phyloP scores from a whole-genome alignment of 345 rosid species.

The Brassica carinata region DNA sequence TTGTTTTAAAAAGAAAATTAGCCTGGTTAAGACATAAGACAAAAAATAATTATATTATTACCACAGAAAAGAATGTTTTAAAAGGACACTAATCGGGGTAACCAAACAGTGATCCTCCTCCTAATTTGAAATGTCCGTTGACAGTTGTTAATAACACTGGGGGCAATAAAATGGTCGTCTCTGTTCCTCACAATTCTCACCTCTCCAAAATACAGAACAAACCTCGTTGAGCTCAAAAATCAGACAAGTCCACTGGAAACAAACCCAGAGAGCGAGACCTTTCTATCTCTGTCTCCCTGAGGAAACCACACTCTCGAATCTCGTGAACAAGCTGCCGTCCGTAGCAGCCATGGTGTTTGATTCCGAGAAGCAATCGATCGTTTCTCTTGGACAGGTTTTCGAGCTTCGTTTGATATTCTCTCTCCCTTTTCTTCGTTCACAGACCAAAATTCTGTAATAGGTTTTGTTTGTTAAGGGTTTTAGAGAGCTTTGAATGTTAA shows the following conservation, averaged over 20 bases:
- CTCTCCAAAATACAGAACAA: constrained; percentile 12
- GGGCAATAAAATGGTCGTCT: constrained; percentile 1
- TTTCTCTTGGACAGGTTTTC: constrained; percentile 53
- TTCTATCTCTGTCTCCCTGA: neutral
- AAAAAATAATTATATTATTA: neutral
- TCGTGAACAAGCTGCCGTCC: constrained; percentile 22
- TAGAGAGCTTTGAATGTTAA: neutral
- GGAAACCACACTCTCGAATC: constrained; percentile 6
- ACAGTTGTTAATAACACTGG: neutral
- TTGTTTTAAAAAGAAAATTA: neutral
- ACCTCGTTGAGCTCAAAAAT: constrained; percentile 18
- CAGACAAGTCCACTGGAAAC: neutral
- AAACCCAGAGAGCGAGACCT: constrained; percentile 6
- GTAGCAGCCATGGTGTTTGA: constrained; percentile 52
- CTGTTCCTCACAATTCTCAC: constrained; percentile 26
- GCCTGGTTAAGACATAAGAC: neutral
- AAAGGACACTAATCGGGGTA: neutral
- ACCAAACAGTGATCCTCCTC: neutral
- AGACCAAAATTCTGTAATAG: neutral
- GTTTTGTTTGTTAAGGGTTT: constrained; percentile 10
- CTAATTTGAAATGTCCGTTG: constrained; percentile 36
- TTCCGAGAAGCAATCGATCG: constrained; percentile 47
- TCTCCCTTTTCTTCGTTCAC: neutral
- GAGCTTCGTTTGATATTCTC: neutral
- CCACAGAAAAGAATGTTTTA: neutral